Evolutionary conservation across 1,284 basidiomycete species (phyloP).

Genomic region (Irpex lacteus): DNA sequence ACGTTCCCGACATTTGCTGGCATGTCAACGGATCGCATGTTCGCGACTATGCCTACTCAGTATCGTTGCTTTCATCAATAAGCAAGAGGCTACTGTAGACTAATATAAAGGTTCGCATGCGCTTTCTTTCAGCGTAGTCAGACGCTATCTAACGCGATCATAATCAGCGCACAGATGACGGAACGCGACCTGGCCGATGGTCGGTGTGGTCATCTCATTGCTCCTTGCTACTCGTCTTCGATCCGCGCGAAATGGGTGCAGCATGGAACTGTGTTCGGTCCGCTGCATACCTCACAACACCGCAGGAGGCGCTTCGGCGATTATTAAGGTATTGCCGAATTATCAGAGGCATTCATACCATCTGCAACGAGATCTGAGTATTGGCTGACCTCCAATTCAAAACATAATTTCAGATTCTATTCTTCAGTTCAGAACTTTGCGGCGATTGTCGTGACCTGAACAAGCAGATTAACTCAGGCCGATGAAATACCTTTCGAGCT

Average conservation of each 20-base stretch:
- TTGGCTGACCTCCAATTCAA: background rate
- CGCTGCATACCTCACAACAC: background rate
- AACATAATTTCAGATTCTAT: background rate
- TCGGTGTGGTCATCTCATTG: background rate
- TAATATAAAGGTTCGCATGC: too few species aligned
- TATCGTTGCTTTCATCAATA: background rate
- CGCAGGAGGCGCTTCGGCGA: background rate
- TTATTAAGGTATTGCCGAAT: slow-evolving; percentile 1
- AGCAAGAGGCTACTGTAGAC: too few species aligned
- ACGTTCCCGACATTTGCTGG: background rate
- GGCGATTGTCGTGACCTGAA: background rate
- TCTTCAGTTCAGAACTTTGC: background rate
- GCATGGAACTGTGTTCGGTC: background rate
- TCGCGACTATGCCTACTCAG: background rate
- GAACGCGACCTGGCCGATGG: too few species aligned
- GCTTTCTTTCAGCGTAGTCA: too few species aligned
- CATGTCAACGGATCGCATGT: background rate
- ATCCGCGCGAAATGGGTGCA: background rate
- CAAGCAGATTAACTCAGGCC: background rate
- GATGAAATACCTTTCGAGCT: slow-evolving; percentile 3
- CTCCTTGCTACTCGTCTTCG: background rate
- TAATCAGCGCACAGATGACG: too few species aligned
- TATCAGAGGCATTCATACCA: background rate
- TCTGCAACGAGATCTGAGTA: background rate
- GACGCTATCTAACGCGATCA: too few species aligned